phyloP scores from a whole-genome alignment of 2,329 filamentous ascomycete genomes.

The Phialophora tarda region DNA sequence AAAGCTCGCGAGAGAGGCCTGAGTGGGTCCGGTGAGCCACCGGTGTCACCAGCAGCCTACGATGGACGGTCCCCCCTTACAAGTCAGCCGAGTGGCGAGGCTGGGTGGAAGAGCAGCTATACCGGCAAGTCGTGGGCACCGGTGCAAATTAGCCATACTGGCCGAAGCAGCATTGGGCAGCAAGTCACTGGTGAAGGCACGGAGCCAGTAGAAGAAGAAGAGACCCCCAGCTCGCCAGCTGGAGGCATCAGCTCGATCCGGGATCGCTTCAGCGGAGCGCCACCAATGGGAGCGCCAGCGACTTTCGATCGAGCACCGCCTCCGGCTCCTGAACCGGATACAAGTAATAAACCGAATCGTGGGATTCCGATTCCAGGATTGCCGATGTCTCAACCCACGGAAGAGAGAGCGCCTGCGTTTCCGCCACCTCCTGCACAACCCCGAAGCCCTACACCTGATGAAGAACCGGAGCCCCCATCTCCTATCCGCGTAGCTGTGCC shows the following conservation, averaged over 20 bases:
- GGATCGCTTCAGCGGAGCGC: slow-evolving; percentile 80
- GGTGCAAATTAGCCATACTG: slow-evolving; percentile 75
- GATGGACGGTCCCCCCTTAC: slow-evolving; percentile 58
- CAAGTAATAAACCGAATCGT: slow-evolving; percentile 70
- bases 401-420: slow-evolving; percentile 49
- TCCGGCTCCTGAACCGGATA: slow-evolving; percentile 66
- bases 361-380: slow-evolving; percentile 81
- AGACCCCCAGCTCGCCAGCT: slow-evolving; percentile 60
- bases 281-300: slow-evolving; percentile 68
- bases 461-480: slow-evolving; percentile 56
- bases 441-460: slow-evolving; percentile 52
- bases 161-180: slow-evolving; percentile 65
- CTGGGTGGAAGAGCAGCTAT: slow-evolving; percentile 90
- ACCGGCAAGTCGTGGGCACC: slow-evolving; percentile 86
- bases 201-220: slow-evolving; percentile 49
- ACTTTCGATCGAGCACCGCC: slow-evolving; percentile 50
- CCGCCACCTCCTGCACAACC: slow-evolving; percentile 50
- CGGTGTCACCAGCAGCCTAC: slow-evolving; percentile 53
- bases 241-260: slow-evolving; percentile 75
- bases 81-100: slow-evolving; percentile 72
- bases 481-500: slow-evolving; percentile 88
- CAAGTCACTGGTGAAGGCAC: slow-evolving; percentile 67
- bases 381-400: slow-evolving; percentile 63
- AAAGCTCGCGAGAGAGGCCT: slow-evolving; percentile 77
- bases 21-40: slow-evolving; percentile 58